Evolutionary conservation across 2,329 filamentous ascomycete species (phyloP).

Genomic region (Colletotrichum endophyticum): DNA sequence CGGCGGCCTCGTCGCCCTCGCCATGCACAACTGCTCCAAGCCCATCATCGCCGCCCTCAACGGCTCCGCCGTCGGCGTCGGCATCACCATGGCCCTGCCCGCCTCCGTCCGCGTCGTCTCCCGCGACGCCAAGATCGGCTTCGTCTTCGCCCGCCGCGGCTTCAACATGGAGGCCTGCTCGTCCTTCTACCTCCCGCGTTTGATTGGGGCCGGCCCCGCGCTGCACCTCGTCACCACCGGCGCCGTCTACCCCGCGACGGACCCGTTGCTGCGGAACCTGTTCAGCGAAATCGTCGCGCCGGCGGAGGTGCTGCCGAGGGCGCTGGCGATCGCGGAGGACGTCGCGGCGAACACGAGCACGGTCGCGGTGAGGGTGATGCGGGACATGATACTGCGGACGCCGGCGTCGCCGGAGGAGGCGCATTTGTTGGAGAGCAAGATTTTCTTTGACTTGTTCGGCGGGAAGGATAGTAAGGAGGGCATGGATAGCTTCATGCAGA

Average conservation of each 20-base stretch:
- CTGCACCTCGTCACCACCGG: constrained; percentile 73
- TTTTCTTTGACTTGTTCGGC: constrained; percentile 66
- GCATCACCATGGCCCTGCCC: constrained; percentile 66
- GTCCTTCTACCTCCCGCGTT: constrained; percentile 73
- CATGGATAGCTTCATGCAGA: constrained; percentile 72
- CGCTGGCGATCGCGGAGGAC: constrained; percentile 70
- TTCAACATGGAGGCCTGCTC: constrained; percentile 75
- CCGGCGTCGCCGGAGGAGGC: constrained; percentile 68
- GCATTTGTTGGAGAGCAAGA: constrained; percentile 70
- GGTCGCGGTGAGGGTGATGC: constrained; percentile 70
- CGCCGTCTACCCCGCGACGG: constrained; percentile 56
- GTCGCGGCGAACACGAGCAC: constrained; percentile 70
- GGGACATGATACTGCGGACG: constrained; percentile 71
- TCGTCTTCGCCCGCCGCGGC: constrained; percentile 74
- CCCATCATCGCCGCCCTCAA: constrained; percentile 65
- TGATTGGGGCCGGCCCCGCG: constrained; percentile 69
- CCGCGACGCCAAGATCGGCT: constrained; percentile 69
- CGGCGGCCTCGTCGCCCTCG: constrained; percentile 58
- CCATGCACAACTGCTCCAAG: constrained; percentile 62
- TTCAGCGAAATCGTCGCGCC: constrained; percentile 70
- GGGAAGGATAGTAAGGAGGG: constrained; percentile 69
- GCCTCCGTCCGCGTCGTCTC: constrained; percentile 59
- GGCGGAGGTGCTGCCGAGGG: constrained; percentile 66
- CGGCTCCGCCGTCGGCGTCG: constrained; percentile 64
- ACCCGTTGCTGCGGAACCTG: constrained; percentile 60